These are phyloP conservation scores for Silene coronaria DNA, from an alignment of 179 eudicot genomes.

Conservation along the genomic window DNA sequence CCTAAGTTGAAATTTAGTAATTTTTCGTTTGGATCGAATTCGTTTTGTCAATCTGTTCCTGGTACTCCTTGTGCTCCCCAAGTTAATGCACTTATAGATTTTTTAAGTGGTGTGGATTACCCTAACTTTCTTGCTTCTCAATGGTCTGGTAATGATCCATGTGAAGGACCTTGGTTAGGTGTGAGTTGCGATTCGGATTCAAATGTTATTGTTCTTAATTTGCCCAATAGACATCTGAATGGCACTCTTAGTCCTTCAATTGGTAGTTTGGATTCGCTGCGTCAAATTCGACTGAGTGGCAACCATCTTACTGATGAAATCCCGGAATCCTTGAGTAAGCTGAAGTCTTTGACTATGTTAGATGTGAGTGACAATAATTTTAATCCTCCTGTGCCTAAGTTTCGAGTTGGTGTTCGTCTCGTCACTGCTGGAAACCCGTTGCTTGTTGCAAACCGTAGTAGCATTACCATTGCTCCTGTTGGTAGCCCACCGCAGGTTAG, in stretches of 20 bases:
- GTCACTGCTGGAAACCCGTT: slow-evolving; percentile 42
- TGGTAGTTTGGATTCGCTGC: slow-evolving; percentile 34
- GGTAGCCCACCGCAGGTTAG: slow-evolving; percentile 23
- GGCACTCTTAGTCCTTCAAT: slow-evolving; percentile 58
- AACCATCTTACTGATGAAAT: slow-evolving; percentile 39
- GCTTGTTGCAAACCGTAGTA: slow-evolving; percentile 23
- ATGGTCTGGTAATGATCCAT: slow-evolving; percentile 68
- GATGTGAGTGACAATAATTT: slow-evolving; percentile 48
- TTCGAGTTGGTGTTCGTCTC: slow-evolving; percentile 35
- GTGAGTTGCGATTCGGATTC: slow-evolving; percentile 40
- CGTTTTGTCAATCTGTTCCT: slow-evolving; percentile 52
- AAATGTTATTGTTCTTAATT: slow-evolving; percentile 41
- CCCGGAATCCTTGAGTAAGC: slow-evolving; percentile 36
- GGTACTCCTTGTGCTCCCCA: slow-evolving; percentile 49
- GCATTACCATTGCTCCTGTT: slow-evolving; percentile 24
- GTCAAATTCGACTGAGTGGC: slow-evolving; percentile 38
- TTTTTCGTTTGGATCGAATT: slow-evolving; percentile 40
- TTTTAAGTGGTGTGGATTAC: slow-evolving; percentile 40
- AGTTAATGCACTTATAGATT: slow-evolving; percentile 44
- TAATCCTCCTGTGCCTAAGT: slow-evolving; percentile 51
- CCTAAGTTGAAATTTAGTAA: slow-evolving; percentile 46
- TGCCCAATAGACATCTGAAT: slow-evolving; percentile 45
- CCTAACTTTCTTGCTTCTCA: slow-evolving; percentile 41
- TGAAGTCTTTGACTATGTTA: slow-evolving; percentile 49
- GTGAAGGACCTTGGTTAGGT: slow-evolving; percentile 56